Conservation (phyloP, 805 yeast genomes). For the Candida qinlingensis region DNA sequence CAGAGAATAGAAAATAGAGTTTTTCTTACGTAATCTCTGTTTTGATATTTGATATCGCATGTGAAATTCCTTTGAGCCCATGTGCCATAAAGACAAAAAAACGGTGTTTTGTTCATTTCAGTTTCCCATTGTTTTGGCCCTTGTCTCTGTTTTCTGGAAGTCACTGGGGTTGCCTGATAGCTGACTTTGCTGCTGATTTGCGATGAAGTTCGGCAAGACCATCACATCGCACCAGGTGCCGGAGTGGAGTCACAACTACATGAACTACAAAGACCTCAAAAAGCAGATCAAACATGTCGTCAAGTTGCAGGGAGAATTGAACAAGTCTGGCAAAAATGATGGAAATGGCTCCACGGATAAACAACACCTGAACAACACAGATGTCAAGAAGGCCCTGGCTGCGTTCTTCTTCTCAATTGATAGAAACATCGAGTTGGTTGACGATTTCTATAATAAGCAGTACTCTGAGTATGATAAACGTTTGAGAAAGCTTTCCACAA, state of each 20-base stretch:
- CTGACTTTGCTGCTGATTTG: not conserved
- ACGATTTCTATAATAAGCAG: slow-evolving; percentile 69
- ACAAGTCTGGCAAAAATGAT: slow-evolving; percentile 14
- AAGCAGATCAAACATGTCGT: slow-evolving; percentile 67
- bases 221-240: slow-evolving; percentile 84
- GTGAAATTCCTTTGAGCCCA: no score
- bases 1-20: no score
- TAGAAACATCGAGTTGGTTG: slow-evolving; percentile 75
- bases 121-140: no score
- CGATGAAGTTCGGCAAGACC: slow-evolving; percentile 25
- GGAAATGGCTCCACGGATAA: not conserved
- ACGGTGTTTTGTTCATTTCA: no score
- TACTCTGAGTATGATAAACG: slow-evolving; percentile 71
- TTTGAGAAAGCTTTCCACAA: slow-evolving; percentile 41
- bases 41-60: no score
- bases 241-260: slow-evolving; percentile 76
- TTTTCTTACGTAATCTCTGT: no score
- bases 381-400: slow-evolving; percentile 44
- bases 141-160: no score
- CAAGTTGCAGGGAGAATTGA: slow-evolving; percentile 33
- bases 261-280: slow-evolving; percentile 83
- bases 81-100: no score
- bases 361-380: slow-evolving; percentile 30
- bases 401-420: slow-evolving; percentile 75
- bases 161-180: no score